Percentiles rank a stretch among this genome's conserved stretches.
Conservation (phyloP, 2,329 filamentous ascomycete species). For the Arthrobotrys iridis region DNA sequence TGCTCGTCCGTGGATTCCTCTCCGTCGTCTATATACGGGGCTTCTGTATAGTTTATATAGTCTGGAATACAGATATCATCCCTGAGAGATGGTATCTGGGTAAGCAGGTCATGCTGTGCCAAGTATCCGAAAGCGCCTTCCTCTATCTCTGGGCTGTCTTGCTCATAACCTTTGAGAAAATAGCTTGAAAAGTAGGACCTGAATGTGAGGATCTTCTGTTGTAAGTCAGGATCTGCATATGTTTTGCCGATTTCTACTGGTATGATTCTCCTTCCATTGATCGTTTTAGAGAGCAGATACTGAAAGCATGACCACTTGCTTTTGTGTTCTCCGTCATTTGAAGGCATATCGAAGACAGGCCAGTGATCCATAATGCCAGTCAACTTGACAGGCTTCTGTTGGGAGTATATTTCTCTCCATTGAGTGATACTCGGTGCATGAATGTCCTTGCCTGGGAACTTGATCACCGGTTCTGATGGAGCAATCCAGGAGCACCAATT, state of each 20-base stretch:
- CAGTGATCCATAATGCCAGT: conserved; percentile 24
- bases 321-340: not conserved
- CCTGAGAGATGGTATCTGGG: conserved; percentile 79
- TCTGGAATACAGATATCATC: conserved; percentile 83
- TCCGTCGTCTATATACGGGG: conserved; percentile 57
- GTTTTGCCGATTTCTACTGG: conserved; percentile 86
- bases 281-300: conserved; percentile 79
- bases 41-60: conserved; percentile 63
- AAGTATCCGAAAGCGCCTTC: conserved; percentile 73
- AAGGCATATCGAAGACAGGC: conserved; percentile 30
- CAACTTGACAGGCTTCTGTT: conserved; percentile 27
- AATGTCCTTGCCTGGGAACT: conserved; percentile 2
- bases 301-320: conserved; percentile 73
- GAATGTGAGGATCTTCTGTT: conserved; percentile 81
- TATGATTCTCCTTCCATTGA: conserved; percentile 80
- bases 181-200: conserved; percentile 73
- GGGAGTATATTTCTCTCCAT: conserved; percentile 31
- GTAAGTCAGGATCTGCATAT: conserved; percentile 87
- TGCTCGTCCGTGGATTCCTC: conserved; percentile 61
- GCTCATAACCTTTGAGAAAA: conserved; percentile 63
- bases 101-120: conserved; percentile 87
- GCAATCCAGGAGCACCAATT: not conserved
- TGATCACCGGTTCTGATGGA: not conserved
- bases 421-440: not conserved
- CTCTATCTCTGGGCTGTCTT: conserved; percentile 37